Evolutionary conservation across 2,329 filamentous ascomycete genomes (phyloP).

Genomic region (Phialocephala sp.): DNA sequence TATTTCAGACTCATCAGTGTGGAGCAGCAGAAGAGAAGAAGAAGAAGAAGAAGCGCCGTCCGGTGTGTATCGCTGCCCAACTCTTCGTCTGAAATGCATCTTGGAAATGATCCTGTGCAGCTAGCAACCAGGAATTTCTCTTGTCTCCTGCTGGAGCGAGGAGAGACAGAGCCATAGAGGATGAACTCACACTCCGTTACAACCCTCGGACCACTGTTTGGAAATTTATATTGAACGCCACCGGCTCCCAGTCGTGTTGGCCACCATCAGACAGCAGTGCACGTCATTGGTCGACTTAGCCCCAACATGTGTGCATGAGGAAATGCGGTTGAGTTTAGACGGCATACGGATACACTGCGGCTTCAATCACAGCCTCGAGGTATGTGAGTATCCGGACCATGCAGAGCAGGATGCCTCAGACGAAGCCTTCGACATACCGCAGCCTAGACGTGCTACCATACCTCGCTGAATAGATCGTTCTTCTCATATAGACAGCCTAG

Average conservation of each 20-base stretch:
- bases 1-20: not conserved
- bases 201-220: constrained; percentile 8
- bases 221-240: constrained; percentile 7
- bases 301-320: not conserved
- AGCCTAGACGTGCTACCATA: not conserved
- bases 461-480: not conserved
- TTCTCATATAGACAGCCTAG: not conserved
- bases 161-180: not conserved
- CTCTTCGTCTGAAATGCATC: not conserved
- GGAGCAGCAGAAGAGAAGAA: not conserved
- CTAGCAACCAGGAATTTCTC: not conserved
- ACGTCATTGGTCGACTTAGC: not conserved
- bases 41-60: not conserved
- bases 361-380: not conserved
- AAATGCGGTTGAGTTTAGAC: not conserved
- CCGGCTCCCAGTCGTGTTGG: not conserved
- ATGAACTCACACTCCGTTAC: not conserved
- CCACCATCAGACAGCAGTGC: not conserved
- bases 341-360: not conserved
- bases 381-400: not conserved
- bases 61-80: not conserved
- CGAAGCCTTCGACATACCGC: not conserved
- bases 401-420: not conserved
- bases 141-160: not conserved
- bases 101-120: not conserved